Evolutionary conservation across 2,329 filamentous ascomycete genomes (phyloP), one percentile per base, ranked within the genome.

Genomic region (Epichloe elymi): DNA sequence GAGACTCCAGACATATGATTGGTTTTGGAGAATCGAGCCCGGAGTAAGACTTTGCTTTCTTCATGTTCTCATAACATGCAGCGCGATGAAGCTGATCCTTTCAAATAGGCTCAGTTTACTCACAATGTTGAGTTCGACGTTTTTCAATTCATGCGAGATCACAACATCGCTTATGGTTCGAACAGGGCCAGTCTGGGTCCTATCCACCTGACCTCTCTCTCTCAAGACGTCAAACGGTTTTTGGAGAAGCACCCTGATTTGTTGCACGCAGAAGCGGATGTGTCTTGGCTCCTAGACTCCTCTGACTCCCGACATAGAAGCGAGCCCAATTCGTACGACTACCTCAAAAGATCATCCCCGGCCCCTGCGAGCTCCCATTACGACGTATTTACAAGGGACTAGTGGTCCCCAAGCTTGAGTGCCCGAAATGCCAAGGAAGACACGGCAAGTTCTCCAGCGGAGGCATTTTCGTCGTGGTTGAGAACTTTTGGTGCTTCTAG

Each of bases 81-180:
- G 43, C 11, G 17, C 39, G 43, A 42, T 6, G 26, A 17, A 23
- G 47, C 41, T 50, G 41, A 50, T 39, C 11, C 10, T 10, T 50
- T 14, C 37, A 47, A 35, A 38, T 48, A 79, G 75, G 70, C 76
- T 5, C 69, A 75, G 43, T 78, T 78, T 56, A 72, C 70, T 52
- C 77, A 76, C 54, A 66, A 77, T 54, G 78, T 94, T 55, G 81
- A 88, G 62, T 93, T 94, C 62, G 88, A 94, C 61, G 80, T 93
- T 33, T 94, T 94, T 70, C 79, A 82, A 45, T 90, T 83, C 71
- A 91, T 94, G 86, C 75, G 81, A 55, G 87, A 94, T 61, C 80
- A 87, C 64, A 83, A 88, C 63, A 85, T 91, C 63, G 86, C 82
- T 11, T 93, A 93, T 61, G 88, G 77, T 12, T 80, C 79, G 61